Evolutionary conservation across 208 protist species (phyloP), one percentile per base, ranked within the genome.

Genomic region (Wallacemonas collosoma): DNA sequence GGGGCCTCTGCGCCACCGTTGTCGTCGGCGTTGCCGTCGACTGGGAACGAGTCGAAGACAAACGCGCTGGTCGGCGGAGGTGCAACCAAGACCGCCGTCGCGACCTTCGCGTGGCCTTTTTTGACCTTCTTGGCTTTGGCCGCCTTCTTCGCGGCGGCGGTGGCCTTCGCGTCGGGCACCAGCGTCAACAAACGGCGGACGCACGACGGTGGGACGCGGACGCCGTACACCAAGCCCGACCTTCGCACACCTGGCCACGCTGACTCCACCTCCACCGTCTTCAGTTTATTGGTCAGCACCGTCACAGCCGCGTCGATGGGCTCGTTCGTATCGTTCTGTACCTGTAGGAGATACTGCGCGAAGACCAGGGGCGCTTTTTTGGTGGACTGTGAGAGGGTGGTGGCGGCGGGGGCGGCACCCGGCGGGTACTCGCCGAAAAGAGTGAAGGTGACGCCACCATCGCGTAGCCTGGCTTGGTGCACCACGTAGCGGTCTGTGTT

Each of bases 211-310:
- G 60, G 60, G 41, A 65, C 60, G 60, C 60, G 38, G 41, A 65
- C 60, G n/a, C 38, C 44, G 60, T 65, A 65, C 40, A 41, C 60
- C 40, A 65, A 8, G 4, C 60, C 60, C 14, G 41, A 38, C 43
- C 50, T 65, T 9, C 60, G 60, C 12, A 65, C 60, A 12, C 60
- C 60, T 36, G 60, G 60, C 60, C 60, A 65, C 60, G 43, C 2
- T 12, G 60, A 8, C 9, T 65, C 60, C 4, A 65, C 36, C 60
- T 65, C 41, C 12, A 65, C 60, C 5, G 41, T 65, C 60, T 65
- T 65, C 12, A 65, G n/a, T 36, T 65, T 65, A 41, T 65, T 65
- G 15, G 60, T 41, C 1, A 65, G 60, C 60, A 65, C 60, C 11
- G 60, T 65, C 11, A 65, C 60, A 7, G 60, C 11, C 14, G 40